phyloP scores from a whole-genome alignment of 768 basidiomycete species.

The Hemileccinum rubropunctum region DNA sequence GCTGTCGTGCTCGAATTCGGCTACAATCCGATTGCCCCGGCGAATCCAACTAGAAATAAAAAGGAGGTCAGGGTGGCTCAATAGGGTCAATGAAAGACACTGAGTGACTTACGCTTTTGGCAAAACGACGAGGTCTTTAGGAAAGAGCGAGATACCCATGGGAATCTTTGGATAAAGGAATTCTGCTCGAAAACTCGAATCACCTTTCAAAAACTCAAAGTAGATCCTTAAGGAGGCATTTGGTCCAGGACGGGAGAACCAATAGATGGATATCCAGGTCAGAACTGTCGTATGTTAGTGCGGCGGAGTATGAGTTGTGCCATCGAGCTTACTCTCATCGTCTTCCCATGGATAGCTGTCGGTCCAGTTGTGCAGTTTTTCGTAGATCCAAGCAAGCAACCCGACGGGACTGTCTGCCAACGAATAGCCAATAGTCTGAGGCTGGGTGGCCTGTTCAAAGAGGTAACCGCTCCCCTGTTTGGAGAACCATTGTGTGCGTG shows the following conservation, averaged over 20 bases:
- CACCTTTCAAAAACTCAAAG: constrained; percentile 38
- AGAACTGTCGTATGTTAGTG: constrained; percentile 38
- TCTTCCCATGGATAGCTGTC: constrained; percentile 57
- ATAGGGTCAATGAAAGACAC: too few relatives aligned
- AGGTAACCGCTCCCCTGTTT: constrained; percentile 31
- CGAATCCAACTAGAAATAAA: constrained; percentile 40
- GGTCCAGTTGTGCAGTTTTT: constrained; percentile 47
- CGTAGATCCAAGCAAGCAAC: constrained; percentile 52
- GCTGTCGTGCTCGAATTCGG: constrained; percentile 43
- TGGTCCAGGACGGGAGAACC: constrained; percentile 58
- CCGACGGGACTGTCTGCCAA: constrained; percentile 59
- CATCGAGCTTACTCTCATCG: constrained; percentile 44
- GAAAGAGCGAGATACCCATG: constrained; percentile 50
- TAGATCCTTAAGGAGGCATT: constrained; percentile 58
- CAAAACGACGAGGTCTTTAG: constrained; percentile 41
- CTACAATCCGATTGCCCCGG: constrained; percentile 40
- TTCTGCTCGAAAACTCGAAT: accelerated
- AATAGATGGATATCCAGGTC: constrained; percentile 59
- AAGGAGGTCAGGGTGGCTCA: neutral
- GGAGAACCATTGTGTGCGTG: constrained; percentile 17
- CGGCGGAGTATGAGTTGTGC: neutral
- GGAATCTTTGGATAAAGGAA: constrained; percentile 32
- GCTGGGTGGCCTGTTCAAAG: constrained; percentile 37
- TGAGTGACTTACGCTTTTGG: constrained; percentile 36
- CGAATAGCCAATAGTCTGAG: constrained; percentile 53